Evolutionary conservation across 176 grass and related monocot genomes (phyloP).

Genomic region (Oryza glaberrima): DNA sequence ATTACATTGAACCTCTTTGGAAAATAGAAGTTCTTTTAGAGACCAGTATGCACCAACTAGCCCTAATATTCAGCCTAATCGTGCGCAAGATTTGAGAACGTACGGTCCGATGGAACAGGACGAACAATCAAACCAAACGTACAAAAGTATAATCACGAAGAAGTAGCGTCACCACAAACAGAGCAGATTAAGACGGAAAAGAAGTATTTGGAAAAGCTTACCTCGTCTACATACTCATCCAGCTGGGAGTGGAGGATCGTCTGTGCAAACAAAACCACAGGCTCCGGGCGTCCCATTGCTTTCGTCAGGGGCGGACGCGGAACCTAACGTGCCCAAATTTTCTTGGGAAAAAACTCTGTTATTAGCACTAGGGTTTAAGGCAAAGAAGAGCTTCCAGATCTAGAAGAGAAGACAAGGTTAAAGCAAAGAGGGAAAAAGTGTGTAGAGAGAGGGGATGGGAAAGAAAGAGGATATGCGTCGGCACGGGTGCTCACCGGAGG

Average conservation of each 20-base stretch:
- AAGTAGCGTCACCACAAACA: constrained; percentile 4
- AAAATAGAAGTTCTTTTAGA: neutral
- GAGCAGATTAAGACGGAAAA: neutral
- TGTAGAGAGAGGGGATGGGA: neutral
- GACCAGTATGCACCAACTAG: too few species aligned
- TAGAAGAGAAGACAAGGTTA: neutral
- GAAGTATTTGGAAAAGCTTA: constrained; percentile 32
- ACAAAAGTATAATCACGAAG: neutral
- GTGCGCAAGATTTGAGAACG: neutral
- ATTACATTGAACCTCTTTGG: neutral
- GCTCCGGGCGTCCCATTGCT: constrained; percentile 90
- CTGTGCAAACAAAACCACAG: constrained; percentile 89
- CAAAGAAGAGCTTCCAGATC: neutral
- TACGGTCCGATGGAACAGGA: neutral
- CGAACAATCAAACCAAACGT: constrained; percentile 12
- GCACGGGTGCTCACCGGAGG: neutral
- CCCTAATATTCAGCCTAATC: neutral
- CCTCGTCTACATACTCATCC: constrained; percentile 98
- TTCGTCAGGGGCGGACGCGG: neutral
- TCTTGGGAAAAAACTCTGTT: neutral
- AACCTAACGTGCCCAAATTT: neutral
- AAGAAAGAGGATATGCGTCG: neutral
- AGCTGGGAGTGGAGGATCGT: constrained; percentile 91
- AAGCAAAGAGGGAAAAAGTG: neutral
- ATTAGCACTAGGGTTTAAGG: neutral